Conservation (phyloP, 306 rosid species). For the Albizia julibrissin region DNA sequence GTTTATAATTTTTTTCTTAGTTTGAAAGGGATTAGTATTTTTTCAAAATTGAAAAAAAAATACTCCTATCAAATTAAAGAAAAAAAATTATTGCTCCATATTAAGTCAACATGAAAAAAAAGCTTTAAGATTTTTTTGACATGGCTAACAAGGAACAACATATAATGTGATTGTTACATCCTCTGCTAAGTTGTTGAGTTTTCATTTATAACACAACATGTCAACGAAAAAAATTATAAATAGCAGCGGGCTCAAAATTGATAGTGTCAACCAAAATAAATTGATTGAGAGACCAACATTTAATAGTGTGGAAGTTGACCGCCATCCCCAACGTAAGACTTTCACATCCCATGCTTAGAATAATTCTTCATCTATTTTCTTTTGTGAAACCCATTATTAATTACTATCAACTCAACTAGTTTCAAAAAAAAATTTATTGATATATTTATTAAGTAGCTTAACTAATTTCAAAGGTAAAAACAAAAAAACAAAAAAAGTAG, state of each 20-base stretch:
- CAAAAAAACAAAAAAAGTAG: no score
- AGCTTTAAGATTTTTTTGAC: background rate
- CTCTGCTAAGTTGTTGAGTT: background rate
- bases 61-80: background rate
- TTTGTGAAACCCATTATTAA: background rate
- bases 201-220: background rate
- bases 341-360: background rate
- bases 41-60: background rate
- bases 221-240: background rate
- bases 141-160: background rate
- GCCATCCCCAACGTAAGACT: background rate
- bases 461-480: no score
- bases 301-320: background rate
- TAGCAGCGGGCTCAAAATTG: background rate
- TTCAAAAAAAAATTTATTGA: no score
- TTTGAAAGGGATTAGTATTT: background rate
- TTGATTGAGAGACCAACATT: background rate
- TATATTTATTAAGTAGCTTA: background rate
- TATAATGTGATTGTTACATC: background rate
- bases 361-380: background rate
- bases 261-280: no score
- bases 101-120: background rate
- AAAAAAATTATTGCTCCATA: background rate
- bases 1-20: no score
- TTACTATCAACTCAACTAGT: no score